phyloP scores from a whole-genome alignment of 306 rosid species.

The Glycine latifolia region DNA sequence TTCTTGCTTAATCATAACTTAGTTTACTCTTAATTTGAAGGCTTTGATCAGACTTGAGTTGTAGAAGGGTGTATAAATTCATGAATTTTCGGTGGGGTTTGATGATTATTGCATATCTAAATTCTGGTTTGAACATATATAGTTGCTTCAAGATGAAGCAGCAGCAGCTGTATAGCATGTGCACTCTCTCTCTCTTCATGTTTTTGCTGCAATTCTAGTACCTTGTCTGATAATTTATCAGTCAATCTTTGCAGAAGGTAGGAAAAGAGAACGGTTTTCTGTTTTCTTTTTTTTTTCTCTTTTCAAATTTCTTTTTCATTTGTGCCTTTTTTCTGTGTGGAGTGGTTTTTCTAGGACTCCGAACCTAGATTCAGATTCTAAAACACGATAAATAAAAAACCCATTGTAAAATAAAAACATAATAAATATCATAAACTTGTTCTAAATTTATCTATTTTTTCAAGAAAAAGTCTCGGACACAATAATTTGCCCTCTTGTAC shows the following conservation, averaged over 20 bases:
- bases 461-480: slow-evolving; percentile 46
- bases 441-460: slow-evolving; percentile 34
- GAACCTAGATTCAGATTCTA: slow-evolving; percentile 54
- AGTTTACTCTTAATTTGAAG: slow-evolving; percentile 55
- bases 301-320: neutral
- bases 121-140: slow-evolving; percentile 22
- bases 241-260: slow-evolving; percentile 55
- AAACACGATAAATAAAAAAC: slow-evolving; percentile 40
- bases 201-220: slow-evolving; percentile 50
- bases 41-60: slow-evolving; percentile 46
- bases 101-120: slow-evolving; percentile 24
- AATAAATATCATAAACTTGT: slow-evolving; percentile 11
- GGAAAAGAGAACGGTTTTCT: slow-evolving; percentile 23
- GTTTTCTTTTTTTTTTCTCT: neutral
- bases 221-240: slow-evolving; percentile 61
- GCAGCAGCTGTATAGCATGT: slow-evolving; percentile 31
- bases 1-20: slow-evolving; percentile 57
- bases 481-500: slow-evolving; percentile 49
- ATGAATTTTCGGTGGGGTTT: slow-evolving; percentile 54
- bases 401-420: neutral
- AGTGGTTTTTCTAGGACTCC: slow-evolving; percentile 41
- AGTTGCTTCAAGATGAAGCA: slow-evolving; percentile 69
- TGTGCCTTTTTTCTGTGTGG: slow-evolving; percentile 13
- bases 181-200: slow-evolving; percentile 39
- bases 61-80: slow-evolving; percentile 70